A percentile compares a stretch with the other conserved stretches of the same genome.
Conservation (phyloP, 495 filamentous ascomycete genomes). For the Talaromyces wortmannii region DNA sequence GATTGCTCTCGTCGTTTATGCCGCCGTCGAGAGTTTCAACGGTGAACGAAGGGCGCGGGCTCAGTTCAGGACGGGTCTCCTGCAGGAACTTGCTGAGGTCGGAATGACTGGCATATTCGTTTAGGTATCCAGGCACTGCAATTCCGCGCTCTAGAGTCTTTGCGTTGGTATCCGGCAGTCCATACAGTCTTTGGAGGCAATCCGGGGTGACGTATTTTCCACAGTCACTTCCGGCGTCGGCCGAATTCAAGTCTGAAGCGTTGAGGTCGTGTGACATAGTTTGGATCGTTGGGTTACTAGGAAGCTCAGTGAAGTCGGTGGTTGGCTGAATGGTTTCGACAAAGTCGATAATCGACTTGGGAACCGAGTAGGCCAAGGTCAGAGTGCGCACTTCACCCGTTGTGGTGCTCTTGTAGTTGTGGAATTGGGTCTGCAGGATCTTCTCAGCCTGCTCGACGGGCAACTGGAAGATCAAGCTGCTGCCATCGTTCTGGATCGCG, state of each 20-base stretch:
- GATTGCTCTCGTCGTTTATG: conserved; percentile 31
- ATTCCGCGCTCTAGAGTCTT: conserved; percentile 38
- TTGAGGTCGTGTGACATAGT: conserved; percentile 15
- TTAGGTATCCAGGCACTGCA: conserved; percentile 61
- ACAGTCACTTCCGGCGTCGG: conserved; percentile 19
- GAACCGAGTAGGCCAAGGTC: conserved; percentile 55
- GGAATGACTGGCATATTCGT: conserved; percentile 55
- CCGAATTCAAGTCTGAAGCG: not conserved
- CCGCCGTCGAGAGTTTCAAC: not conserved
- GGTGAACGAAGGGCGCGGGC: conserved; percentile 13
- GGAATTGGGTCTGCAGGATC: conserved; percentile 50
- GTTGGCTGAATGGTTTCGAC: conserved; percentile 51
- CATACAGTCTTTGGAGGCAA: conserved; percentile 56
- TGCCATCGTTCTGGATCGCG: conserved; percentile 40
- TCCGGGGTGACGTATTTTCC: conserved; percentile 45
- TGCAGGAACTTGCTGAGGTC: conserved; percentile 51
- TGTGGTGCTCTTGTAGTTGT: conserved; percentile 39
- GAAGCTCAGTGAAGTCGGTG: conserved; percentile 44
- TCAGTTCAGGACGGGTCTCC: conserved; percentile 39
- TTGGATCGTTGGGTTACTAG: conserved; percentile 22
- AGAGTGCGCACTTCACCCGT: conserved; percentile 41
- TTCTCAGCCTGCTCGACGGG: conserved; percentile 47
- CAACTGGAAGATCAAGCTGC: conserved; percentile 53
- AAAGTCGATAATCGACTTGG: conserved; percentile 36
- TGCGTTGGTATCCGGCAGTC: conserved; percentile 39